phyloP scores from a whole-genome alignment of 2,329 filamentous ascomycete species.

The Penicillium sp. region DNA sequence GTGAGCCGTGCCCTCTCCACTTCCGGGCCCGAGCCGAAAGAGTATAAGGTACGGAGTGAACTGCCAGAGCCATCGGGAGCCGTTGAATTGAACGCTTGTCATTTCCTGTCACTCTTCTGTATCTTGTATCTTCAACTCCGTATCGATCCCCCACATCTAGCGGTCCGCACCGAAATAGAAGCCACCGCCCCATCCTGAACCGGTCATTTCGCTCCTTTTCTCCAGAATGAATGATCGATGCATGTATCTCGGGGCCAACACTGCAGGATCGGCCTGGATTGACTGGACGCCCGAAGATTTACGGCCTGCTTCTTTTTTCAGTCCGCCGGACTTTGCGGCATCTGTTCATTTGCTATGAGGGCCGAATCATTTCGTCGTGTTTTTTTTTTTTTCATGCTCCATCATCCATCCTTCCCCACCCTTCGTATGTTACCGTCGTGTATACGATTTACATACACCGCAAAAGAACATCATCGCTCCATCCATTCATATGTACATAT shows the following conservation, averaged over 20 bases:
- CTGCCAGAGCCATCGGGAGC: too few species aligned
- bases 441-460: background rate
- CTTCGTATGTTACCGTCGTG: background rate
- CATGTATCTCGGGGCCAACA: background rate
- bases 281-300: background rate
- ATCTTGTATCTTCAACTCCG: too few species aligned
- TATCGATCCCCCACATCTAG: constrained; percentile 15
- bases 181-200: constrained; percentile 15
- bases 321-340: background rate
- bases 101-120: background rate
- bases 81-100: background rate
- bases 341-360: background rate
- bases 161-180: constrained; percentile 24
- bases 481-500: background rate
- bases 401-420: background rate
- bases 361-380: background rate
- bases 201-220: constrained; percentile 3
- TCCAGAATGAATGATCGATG: background rate
- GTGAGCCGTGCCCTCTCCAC: background rate
- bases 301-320: background rate
- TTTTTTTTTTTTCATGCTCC: background rate
- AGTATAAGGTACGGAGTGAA: background rate
- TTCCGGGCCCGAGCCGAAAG: background rate
- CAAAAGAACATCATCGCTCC: background rate
- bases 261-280: background rate